phyloP scores from a whole-genome alignment of 345 rosid species.

The Brassica nigra region DNA sequence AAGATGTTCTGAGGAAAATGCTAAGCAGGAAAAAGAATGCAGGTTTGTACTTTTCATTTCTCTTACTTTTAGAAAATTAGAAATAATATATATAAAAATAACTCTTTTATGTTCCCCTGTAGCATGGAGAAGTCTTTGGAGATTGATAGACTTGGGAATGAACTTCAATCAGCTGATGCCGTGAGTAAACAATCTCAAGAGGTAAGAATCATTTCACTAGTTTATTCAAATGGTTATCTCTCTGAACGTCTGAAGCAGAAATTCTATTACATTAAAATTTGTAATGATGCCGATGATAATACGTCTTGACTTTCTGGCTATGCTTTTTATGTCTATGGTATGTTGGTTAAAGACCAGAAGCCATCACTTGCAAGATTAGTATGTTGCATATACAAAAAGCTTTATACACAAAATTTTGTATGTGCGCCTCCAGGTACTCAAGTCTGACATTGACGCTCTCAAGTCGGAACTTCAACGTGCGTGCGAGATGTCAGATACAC shows the following conservation, averaged over 20 bases:
- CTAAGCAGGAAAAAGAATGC: conserved; percentile 49
- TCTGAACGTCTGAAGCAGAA: conserved; percentile 15
- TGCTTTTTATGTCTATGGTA: neutral
- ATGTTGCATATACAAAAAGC: neutral
- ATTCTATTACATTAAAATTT: conserved; percentile 9
- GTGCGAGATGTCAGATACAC: conserved; percentile 38
- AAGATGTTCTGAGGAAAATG: conserved; percentile 47
- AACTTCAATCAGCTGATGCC: conserved; percentile 43
- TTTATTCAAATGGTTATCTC: conserved; percentile 3
- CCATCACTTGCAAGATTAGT: conserved; percentile 6
- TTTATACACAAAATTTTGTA: neutral
- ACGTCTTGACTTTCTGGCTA: neutral
- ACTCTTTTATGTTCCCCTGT: conserved; percentile 31
- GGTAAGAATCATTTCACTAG: conserved; percentile 47
- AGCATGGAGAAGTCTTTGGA: conserved; percentile 58
- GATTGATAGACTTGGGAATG: conserved; percentile 57
- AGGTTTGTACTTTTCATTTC: conserved; percentile 51
- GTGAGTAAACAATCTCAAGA: conserved; percentile 47
- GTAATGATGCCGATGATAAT: neutral
- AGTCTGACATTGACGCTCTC: conserved; percentile 45
- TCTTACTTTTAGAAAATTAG: neutral
- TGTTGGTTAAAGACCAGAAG: conserved; percentile 10
- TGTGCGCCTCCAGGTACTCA: conserved; percentile 40
- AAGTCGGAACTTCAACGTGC: conserved; percentile 48
- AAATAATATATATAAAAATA: neutral